Base-by-base conservation (phyloP, 495 filamentous ascomycete genomes). In the Patellaria atrata region DNA sequence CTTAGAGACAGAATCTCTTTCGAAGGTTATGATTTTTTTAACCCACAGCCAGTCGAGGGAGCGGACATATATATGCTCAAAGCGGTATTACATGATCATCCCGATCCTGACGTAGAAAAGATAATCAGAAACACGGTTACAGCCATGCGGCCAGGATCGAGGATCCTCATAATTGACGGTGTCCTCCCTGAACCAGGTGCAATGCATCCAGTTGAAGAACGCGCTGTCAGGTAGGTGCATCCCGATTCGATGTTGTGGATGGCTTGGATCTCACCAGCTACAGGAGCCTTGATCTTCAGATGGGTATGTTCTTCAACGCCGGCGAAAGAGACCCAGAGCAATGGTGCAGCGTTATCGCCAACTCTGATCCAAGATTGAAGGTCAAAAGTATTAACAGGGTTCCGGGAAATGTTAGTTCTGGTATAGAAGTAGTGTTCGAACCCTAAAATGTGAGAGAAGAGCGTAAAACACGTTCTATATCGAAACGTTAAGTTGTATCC, bases 11-110 rank as follows among this genome's bases (percentile, higher is more conserved):
- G 17, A n/a, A 33, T 20, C 16, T 9, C 7, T 12, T 40, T 33
- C 30, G 30, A 19, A 22, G 18, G 16, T 14, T 22, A 16, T 21
- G 15, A 34, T 16, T 34, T 34, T 22, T 36, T 35, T 20, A 37
- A 27, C 11, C 32, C 31, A 17, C 39, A 41, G n/a, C 24, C 39
- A 33, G 33, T 49, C 2, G 43, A 45, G 52, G 55, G 55, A 11
- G 58, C 63, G 5, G 54, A 49, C 22, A 59, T 56, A 28, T 67
- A 67, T 42, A 64, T 57, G 18, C 35, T 64, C 8, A 54, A 59
- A n/a, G 40, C 38, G 11, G 52, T 68, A 26, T 33, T 65, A 17
- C 63, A 64, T 29, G 54, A 65, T 38, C 60, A 50, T 45, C 47
- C 55, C 0, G 54, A 60, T 22, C 31, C 52, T 6, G 39, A 53